Evolutionary conservation across 257 asterid species (phyloP), one percentile per base, ranked within the genome.

Genomic region (Mentha longifolia): DNA sequence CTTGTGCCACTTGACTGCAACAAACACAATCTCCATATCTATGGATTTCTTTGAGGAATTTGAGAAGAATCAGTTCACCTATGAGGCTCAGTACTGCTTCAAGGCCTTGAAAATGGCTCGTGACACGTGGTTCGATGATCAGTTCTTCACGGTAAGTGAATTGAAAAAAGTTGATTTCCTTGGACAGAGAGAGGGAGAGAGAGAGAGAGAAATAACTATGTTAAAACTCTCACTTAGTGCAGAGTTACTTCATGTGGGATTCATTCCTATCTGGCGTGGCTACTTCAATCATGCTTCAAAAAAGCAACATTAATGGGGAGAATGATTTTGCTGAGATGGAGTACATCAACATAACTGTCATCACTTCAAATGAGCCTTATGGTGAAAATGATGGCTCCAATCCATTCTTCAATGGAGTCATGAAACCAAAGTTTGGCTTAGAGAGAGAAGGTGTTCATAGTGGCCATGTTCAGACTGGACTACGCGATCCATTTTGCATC

Each of bases 221-320:
- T 74, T 65, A 6, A 28, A 22, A 70, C 20, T 14, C 3, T 71
- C 17, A 30, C 56, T 75, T 62, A 10, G 13, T 78, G 88, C 95
- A 92, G 98, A 87, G 89, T 80, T 90, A 83, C 78, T 92, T 83
- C 65, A 88, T 90, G 96, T 90, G 98, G 98, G 98, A 92, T 46
- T 85, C 97, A 0, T 85, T 92, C 65, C 55, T 84, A 54, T 72
- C 93, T 1, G 95, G 97, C 11, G 88, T 92, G 67, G 98, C 98
- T 13, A 79, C 97, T 76, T 92, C 98, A 16, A 88, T 84, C 9
- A 88, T 92, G 96, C 84, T 77, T 7, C 84, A 79, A 42, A 68
- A 65, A 6, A 65, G 81, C 25, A 81, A 82, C 77, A 52, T 3
- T 19, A 60, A 72, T 12, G 96, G 96, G 22, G 86, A 87, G 71